Base-by-base conservation (phyloP, 768 basidiomycete genomes). In the Coprinellus aureogranulatus region DNA sequence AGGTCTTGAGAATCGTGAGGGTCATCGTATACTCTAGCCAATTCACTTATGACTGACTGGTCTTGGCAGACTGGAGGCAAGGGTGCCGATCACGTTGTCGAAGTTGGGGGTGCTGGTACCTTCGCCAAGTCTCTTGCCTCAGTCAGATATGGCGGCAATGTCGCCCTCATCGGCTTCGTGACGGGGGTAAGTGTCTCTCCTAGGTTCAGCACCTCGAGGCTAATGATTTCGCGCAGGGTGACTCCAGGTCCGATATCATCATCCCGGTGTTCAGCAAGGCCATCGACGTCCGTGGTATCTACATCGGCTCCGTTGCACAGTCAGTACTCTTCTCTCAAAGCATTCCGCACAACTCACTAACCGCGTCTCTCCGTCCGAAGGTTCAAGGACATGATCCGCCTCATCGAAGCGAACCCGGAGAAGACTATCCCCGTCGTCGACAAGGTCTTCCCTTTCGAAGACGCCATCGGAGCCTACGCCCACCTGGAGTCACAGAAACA, bases 221-320 rank as follows among this genome's bases (percentile, higher is more conserved):
- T 16, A n/a, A 44, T 34, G 5, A 51, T 25, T 2, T 30, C 41
- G 14, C 18, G n/a, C 34, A 53, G 37, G 50, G 22, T 34, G 14
- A 45, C 51, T 59, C 10, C 70, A 70, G 34, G 58, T 14, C 14
- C 20, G 69, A 76, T 54, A 55, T 79, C 18, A 63, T 71, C 31
- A 53, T 66, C 20, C 55, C 54, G 6, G 63, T 72, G 14, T 77
- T 85, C 26, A 62, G 39, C 45, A 80, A 74, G 60, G 73, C 72
- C 2, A 68, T 80, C 34, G 66, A 62, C 22, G 58, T 85, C 31
- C 78, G 81, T 4, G 84, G 85, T 3, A 76, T 87, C 26, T 72
- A 79, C 31, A 74, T 85, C 53, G 85, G 85, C 30, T 81, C 81
- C 11, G 76, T 83, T n/a, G 70, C 76, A 18, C 82, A 84, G 81